phyloP scores from a whole-genome alignment of 1,284 basidiomycete species.

The Ceratobasidium sp. region DNA sequence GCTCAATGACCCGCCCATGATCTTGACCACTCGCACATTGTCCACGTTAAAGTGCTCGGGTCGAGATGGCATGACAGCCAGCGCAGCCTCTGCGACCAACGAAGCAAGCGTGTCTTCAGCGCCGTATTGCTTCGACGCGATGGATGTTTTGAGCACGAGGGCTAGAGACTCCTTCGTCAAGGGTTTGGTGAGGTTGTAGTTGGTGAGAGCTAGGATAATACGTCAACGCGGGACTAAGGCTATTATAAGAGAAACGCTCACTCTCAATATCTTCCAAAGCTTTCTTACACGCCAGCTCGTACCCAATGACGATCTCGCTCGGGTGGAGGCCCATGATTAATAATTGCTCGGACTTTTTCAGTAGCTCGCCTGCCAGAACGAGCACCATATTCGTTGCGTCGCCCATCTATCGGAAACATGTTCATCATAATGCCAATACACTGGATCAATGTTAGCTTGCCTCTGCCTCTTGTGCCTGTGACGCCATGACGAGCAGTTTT shows the following conservation, averaged over 20 bases:
- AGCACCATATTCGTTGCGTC: slow-evolving; percentile 96
- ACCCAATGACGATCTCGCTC: slow-evolving; percentile 92
- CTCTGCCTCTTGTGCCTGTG: slow-evolving; percentile 93
- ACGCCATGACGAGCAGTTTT: slow-evolving; percentile 96
- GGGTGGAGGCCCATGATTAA: slow-evolving; percentile 97
- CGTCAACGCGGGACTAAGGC: neutral
- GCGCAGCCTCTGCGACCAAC: slow-evolving; percentile 91
- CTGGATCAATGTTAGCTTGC: no score
- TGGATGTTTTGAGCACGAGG: slow-evolving; percentile 84
- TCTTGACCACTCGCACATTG: slow-evolving; percentile 98
- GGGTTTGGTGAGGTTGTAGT: slow-evolving; percentile 74
- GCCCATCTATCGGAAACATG: slow-evolving; percentile 78
- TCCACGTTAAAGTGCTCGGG: slow-evolving; percentile 96
- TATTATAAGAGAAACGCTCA: slow-evolving; percentile 57
- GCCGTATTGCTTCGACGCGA: slow-evolving; percentile 98
- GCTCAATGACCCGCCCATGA: slow-evolving; percentile 89
- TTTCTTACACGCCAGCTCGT: slow-evolving; percentile 90
- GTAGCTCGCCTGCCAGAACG: slow-evolving; percentile 93
- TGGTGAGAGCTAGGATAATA: slow-evolving; percentile 62
- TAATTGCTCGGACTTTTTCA: slow-evolving; percentile 93
- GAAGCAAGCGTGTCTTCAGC: slow-evolving; percentile 83
- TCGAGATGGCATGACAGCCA: slow-evolving; percentile 89
- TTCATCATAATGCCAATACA: no score
- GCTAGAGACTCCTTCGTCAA: slow-evolving; percentile 80
- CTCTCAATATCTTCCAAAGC: slow-evolving; percentile 90